Conservation (phyloP, 2,329 filamentous ascomycete species). For the Talaromyces sp. region DNA sequence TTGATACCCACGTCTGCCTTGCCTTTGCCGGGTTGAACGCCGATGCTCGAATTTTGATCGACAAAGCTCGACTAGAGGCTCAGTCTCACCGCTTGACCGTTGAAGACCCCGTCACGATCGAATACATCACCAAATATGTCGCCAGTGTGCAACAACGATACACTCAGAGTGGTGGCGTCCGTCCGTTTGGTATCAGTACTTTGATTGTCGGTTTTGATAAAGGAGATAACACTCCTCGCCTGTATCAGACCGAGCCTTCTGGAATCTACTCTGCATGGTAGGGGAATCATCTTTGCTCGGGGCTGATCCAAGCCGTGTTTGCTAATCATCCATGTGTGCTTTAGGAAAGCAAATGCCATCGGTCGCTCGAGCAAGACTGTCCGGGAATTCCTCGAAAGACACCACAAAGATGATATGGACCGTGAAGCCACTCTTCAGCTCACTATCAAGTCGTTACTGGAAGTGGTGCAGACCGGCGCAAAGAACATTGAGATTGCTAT, state of each 20-base stretch:
- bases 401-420: conserved; percentile 98
- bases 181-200: conserved; percentile 98
- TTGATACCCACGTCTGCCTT: conserved; percentile 93
- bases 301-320: not conserved
- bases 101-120: conserved; percentile 93
- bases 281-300: conserved; percentile 24
- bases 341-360: conserved; percentile 98
- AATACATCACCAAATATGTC: conserved; percentile 99
- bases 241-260: conserved; percentile 99
- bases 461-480: conserved; percentile 96
- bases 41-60: conserved; percentile 94
- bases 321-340: conserved; percentile 17
- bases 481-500: conserved; percentile 99
- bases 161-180: conserved; percentile 95
- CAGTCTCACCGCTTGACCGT: conserved; percentile 96
- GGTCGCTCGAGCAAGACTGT: conserved; percentile 98
- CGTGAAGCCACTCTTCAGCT: conserved; percentile 92
- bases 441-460: conserved; percentile 94
- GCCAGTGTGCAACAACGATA: conserved; percentile 97
- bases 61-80: conserved; percentile 95
- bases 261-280: conserved; percentile 99
- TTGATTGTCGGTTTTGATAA: conserved; percentile 98
- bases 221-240: conserved; percentile 76
- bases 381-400: conserved; percentile 95
- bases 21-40: conserved; percentile 97